phyloP scores from a whole-genome alignment of 2,329 filamentous ascomycete genomes.

The Colletotrichum theobromicola region DNA sequence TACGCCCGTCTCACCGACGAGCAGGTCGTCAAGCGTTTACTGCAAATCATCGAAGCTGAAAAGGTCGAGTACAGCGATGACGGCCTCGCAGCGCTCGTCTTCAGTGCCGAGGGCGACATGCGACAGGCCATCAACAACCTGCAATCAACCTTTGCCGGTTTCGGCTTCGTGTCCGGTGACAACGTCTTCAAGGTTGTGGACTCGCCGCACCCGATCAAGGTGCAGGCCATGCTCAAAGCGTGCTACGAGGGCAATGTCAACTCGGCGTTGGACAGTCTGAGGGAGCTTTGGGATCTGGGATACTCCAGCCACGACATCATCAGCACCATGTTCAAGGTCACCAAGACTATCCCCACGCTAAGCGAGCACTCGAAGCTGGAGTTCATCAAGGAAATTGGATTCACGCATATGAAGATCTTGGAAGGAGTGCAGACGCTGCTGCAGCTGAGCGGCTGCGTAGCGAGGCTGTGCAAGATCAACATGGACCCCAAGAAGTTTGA shows the following conservation, averaged over 20 bases:
- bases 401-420: constrained; percentile 99
- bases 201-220: constrained; percentile 95
- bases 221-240: constrained; percentile 97
- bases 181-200: constrained; percentile 99
- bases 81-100: constrained; percentile 92
- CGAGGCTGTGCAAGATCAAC: constrained; percentile 90
- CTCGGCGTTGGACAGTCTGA: constrained; percentile 81
- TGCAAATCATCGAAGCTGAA: constrained; percentile 94
- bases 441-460: constrained; percentile 91
- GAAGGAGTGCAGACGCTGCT: constrained; percentile 95
- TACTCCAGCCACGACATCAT: constrained; percentile 99
- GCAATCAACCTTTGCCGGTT: constrained; percentile 90
- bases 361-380: constrained; percentile 96
- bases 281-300: constrained; percentile 91
- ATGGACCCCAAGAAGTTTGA: constrained; percentile 90
- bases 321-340: constrained; percentile 98
- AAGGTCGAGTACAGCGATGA: constrained; percentile 91
- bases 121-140: constrained; percentile 98
- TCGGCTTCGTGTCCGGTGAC: constrained; percentile 95
- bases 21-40: constrained; percentile 87
- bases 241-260: constrained; percentile 94
- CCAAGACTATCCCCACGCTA: constrained; percentile 90
- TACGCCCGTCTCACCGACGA: constrained; percentile 92
- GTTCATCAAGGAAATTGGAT: constrained; percentile 98
- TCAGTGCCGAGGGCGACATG: constrained; percentile 98